These are phyloP conservation scores for Teratosphaeriaceae sp. DNA, from an alignment of 2,329 filamentous ascomycete species.

Conservation along the genomic window DNA sequence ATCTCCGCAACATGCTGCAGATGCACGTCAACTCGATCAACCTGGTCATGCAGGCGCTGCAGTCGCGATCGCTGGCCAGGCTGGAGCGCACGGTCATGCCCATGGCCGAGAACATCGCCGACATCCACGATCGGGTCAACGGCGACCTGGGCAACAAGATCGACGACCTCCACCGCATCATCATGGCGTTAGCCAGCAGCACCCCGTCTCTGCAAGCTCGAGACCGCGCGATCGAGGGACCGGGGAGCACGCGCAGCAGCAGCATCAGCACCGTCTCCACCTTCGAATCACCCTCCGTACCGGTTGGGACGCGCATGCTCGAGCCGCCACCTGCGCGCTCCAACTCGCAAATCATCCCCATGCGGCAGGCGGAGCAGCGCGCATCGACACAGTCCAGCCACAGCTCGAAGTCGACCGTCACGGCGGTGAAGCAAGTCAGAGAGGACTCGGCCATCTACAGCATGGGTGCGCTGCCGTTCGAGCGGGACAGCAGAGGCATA, in stretches of 20 bases:
- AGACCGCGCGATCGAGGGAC: constrained; percentile 10
- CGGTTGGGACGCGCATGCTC: constrained; percentile 4
- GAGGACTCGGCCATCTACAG: constrained; percentile 19
- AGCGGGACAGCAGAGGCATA: constrained; percentile 6
- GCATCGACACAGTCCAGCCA: constrained; percentile 4
- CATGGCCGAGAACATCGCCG: constrained; percentile 27
- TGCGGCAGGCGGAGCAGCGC: constrained; percentile 5
- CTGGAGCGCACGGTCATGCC: constrained; percentile 27
- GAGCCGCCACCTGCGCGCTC: constrained; percentile 8
- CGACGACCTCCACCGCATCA: constrained; percentile 23
- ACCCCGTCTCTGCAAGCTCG: constrained; percentile 14
- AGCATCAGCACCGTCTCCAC: constrained; percentile 13
- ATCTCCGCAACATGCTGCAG: constrained; percentile 34
- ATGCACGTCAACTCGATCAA: constrained; percentile 38
- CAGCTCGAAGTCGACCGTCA: constrained; percentile 2
- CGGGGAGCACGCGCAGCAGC: constrained; percentile 11
- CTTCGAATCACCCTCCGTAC: constrained; percentile 7
- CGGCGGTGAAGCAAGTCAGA: constrained; percentile 5
- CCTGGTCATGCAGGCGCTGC: constrained; percentile 35
- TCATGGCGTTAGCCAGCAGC: constrained; percentile 21
- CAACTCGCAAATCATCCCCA: neutral
- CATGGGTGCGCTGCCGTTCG: constrained; percentile 5
- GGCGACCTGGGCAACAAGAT: constrained; percentile 24
- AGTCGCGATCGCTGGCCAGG: constrained; percentile 33
- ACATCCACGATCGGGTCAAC: constrained; percentile 22